Conservation (phyloP, 2,329 filamentous ascomycete genomes). For the Aspergillus flavus region DNA sequence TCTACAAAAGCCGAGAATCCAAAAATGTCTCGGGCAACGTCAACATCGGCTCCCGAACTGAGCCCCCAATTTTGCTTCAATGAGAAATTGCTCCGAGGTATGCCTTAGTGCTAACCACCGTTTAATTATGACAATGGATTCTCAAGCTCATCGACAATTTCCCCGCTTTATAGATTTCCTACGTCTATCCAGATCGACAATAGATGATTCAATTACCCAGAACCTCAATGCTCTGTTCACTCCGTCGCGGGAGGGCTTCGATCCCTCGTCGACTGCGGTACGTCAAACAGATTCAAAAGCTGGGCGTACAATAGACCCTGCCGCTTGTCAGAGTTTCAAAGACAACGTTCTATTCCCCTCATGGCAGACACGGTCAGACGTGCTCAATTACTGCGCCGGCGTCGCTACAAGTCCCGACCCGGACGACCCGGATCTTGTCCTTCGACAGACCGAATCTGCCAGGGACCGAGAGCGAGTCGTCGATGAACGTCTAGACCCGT, state of each 20-base stretch:
- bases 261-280: slow-evolving; percentile 73
- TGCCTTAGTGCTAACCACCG: slow-evolving; percentile 20
- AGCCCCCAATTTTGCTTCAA: slow-evolving; percentile 80
- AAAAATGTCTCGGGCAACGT: slow-evolving; percentile 45
- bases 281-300: slow-evolving; percentile 56
- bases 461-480: slow-evolving; percentile 73
- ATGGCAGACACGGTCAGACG: slow-evolving; percentile 81
- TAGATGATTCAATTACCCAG: slow-evolving; percentile 92
- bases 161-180: slow-evolving; percentile 71
- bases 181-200: slow-evolving; percentile 75
- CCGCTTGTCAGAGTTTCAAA: slow-evolving; percentile 72
- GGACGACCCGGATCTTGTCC: slow-evolving; percentile 74
- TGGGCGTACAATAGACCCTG: slow-evolving; percentile 58
- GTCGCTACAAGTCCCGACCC: slow-evolving; percentile 88
- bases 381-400: slow-evolving; percentile 84
- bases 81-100: slow-evolving; percentile 69
- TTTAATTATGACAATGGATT: not conserved
- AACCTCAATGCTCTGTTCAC: slow-evolving; percentile 88
- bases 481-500: slow-evolving; percentile 89
- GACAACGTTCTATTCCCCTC: slow-evolving; percentile 79
- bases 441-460: slow-evolving; percentile 70
- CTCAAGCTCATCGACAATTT: slow-evolving; percentile 14
- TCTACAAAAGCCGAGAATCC: slow-evolving; percentile 21
- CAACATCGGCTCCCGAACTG: slow-evolving; percentile 54
- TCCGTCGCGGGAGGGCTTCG: slow-evolving; percentile 71